Conservation (phyloP, 1,139 yeast genomes). For the Blastobotrys proliferans region DNA sequence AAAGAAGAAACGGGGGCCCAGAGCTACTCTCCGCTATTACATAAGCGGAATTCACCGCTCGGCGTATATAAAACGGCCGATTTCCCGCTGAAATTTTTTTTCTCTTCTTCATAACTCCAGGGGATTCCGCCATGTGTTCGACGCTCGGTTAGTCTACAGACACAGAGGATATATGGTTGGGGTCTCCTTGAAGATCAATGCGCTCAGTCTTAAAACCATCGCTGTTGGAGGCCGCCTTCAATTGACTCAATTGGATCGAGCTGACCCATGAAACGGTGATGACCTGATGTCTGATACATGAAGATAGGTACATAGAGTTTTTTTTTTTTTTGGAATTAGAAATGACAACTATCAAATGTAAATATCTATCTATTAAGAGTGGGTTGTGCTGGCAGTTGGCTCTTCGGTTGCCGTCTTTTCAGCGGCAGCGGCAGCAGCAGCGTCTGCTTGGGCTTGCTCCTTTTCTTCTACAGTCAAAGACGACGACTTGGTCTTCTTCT, state of each 20-base stretch:
- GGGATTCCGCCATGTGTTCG: too few species aligned
- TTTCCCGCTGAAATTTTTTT: not conserved
- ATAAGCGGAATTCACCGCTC: too few species aligned
- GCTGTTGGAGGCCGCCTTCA: conserved; percentile 82
- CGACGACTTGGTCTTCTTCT: not conserved
- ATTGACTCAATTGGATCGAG: conserved; percentile 37
- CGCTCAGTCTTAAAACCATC: conserved; percentile 78
- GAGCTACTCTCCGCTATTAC: not conserved
- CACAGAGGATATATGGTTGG: conserved; percentile 9
- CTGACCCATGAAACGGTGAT: conserved; percentile 88
- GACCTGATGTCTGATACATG: conserved; percentile 84
- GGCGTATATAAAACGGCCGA: not conserved
- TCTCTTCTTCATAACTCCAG: conserved; percentile 7
- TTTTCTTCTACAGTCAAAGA: not conserved
- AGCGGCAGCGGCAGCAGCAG: conserved; percentile 2
- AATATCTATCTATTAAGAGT: too few species aligned
- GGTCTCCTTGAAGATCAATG: conserved; percentile 8
- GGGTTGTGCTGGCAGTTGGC: too few species aligned
- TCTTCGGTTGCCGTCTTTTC: too few species aligned
- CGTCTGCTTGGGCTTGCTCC: not conserved
- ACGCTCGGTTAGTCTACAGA: conserved; percentile 11
- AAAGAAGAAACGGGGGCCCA: too few species aligned
- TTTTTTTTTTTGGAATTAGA: not conserved
- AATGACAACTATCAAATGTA: not conserved
- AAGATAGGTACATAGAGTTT: not conserved